A percentile compares a stretch with the other conserved stretches of the same genome.
These are phyloP conservation scores for Cercospora berteroae DNA, from an alignment of 2,329 filamentous ascomycete genomes.

Conservation along the genomic window DNA sequence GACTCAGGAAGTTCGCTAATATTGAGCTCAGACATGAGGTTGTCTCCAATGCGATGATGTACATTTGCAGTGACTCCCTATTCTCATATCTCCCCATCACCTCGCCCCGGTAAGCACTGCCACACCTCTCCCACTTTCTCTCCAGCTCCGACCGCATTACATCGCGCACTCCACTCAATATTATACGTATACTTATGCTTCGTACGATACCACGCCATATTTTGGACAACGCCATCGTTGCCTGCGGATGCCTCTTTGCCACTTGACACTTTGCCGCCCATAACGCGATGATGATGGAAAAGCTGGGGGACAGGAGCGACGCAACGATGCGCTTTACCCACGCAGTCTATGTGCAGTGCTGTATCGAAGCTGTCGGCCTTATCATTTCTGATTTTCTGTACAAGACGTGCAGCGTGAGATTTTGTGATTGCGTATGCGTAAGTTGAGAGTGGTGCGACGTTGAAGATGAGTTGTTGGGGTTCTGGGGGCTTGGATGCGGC, in stretches of 20 bases:
- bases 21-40: background rate
- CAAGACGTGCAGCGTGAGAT: slow-evolving; percentile 3
- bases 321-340: slow-evolving; percentile 12
- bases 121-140: slow-evolving; percentile 14
- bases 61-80: background rate
- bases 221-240: slow-evolving; percentile 5
- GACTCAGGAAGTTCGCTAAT: background rate
- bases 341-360: slow-evolving; percentile 19
- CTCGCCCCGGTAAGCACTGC: slow-evolving; percentile 10
- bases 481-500: background rate
- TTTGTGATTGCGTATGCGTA: slow-evolving; percentile 18
- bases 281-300: slow-evolving; percentile 21
- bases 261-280: slow-evolving; percentile 3
- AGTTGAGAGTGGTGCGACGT: slow-evolving; percentile 13
- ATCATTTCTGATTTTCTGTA: slow-evolving; percentile 4
- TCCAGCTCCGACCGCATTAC: slow-evolving; percentile 13
- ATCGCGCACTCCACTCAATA: slow-evolving; percentile 21
- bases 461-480: slow-evolving; percentile 14
- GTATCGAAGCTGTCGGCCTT: slow-evolving; percentile 14
- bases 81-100: slow-evolving; percentile 3
- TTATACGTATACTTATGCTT: slow-evolving; percentile 21
- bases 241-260: background rate
- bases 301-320: slow-evolving; percentile 19
- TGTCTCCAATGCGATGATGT: background rate
- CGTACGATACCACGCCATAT: slow-evolving; percentile 16